Conservation (phyloP, 495 filamentous ascomycete genomes). For the Penicillium canariense region DNA sequence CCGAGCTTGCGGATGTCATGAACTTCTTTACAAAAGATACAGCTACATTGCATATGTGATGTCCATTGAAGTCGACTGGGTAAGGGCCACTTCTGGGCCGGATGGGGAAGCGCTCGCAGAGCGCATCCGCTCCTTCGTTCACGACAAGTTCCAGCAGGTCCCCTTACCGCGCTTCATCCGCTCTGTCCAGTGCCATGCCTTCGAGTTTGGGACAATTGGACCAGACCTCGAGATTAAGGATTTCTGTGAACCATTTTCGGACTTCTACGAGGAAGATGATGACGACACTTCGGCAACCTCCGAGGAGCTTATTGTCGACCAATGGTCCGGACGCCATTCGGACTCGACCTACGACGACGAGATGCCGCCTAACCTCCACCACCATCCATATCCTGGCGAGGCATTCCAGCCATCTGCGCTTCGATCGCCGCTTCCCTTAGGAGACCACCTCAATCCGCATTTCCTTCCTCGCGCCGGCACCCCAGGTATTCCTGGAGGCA, state of each 20-base stretch:
- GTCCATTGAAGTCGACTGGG: conserved; percentile 98
- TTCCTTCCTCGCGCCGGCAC: conserved; percentile 65
- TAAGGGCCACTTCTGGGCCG: conserved; percentile 81
- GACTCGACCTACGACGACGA: conserved; percentile 39
- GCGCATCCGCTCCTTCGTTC: conserved; percentile 86
- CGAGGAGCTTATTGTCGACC: conserved; percentile 32
- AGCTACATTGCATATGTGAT: conserved; percentile 53
- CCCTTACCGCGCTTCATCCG: conserved; percentile 93
- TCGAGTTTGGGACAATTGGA: conserved; percentile 81
- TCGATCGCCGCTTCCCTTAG: conserved; percentile 41
- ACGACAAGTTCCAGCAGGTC: conserved; percentile 90
- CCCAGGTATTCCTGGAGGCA: conserved; percentile 79
- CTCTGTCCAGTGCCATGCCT: conserved; percentile 88
- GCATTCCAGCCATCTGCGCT: conserved; percentile 34
- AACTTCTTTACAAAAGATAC: not conserved
- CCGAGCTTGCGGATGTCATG: not conserved
- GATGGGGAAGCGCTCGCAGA: conserved; percentile 82
- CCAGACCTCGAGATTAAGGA: conserved; percentile 92
- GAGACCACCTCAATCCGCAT: conserved; percentile 58
- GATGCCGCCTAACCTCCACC: conserved; percentile 23
- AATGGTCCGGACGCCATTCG: conserved; percentile 26
- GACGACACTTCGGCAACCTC: conserved; percentile 48
- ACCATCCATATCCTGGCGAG: conserved; percentile 29
- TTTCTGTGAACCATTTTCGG: conserved; percentile 88
- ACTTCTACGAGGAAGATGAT: conserved; percentile 91